Evolutionary conservation across 345 rosid genomes (phyloP), one percentile per base, ranked within the genome.

Genomic region (Mallotus nudiflorus): DNA sequence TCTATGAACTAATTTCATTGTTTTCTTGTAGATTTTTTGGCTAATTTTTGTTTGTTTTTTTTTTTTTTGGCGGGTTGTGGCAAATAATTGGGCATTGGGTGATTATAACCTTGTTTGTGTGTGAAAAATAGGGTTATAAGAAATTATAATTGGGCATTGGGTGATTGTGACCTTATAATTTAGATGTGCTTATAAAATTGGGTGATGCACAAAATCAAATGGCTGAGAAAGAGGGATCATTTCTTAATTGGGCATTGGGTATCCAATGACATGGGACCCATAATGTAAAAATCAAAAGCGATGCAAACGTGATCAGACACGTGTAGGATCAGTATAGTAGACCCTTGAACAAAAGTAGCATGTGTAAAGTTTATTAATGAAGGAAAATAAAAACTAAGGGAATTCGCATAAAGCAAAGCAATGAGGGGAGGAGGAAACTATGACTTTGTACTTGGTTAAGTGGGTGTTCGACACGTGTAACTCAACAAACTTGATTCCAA

Each of bases 381-480:
- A 27, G 1, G 7, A 35, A 39, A 22, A 6, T 25, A 20, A 8
- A 50, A 10, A 28, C 14, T 9, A 18, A 0, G 9, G 1, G 49
- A 11, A 37, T 19, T 73, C 66, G 71, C 66, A 24, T 15, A 81
- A 65, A 67, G 77, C 69, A 31, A 67, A 65, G 61, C 48, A 25
- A 50, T 52, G 52, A 37, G 9, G 19, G 29, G 15, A 9, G 25
- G 33, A 33, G 16, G 40, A n/a, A 57, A 50, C 62, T 28, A 19
- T 1, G 6, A 46, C 68, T 67, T 49, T 76, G 75, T 62, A 70
- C 67, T 54, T 50, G 53, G 58, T 27, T 1, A n/a, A 52, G 28
- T 77, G 83, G 83, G 83, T 66, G 63, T 52, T 73, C 59, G 84
- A 62, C 86, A 77, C 82, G 77, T 77, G 84, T 73, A 72, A 20